A percentile compares a stretch with the other conserved stretches of the same genome.
Evolutionary conservation across 2,329 filamentous ascomycete species (phyloP).

Genomic region (Cladophialophora bantiana): DNA sequence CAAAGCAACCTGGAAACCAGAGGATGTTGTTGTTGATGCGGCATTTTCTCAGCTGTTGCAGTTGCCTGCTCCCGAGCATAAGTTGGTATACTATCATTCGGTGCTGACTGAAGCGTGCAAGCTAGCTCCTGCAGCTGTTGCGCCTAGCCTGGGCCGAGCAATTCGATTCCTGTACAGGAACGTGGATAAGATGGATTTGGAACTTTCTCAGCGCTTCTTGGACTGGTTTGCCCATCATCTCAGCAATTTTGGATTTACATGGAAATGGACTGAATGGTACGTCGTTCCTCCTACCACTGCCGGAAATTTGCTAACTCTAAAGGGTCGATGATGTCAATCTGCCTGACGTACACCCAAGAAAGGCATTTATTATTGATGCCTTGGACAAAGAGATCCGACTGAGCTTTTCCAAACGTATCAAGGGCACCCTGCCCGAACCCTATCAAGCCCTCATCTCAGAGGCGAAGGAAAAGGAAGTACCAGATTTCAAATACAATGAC

Average conservation of each 20-base stretch:
- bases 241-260: constrained; percentile 98
- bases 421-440: constrained; percentile 84
- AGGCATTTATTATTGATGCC: constrained; percentile 89
- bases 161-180: constrained; percentile 91
- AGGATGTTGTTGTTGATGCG: constrained; percentile 96
- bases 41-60: constrained; percentile 95
- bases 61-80: constrained; percentile 85
- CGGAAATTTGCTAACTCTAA: constrained; percentile 15
- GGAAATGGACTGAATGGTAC: constrained; percentile 98
- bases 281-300: constrained; percentile 39
- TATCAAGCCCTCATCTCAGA: constrained; percentile 83
- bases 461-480: constrained; percentile 93
- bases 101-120: constrained; percentile 95
- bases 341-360: constrained; percentile 79
- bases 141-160: constrained; percentile 88
- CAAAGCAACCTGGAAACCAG: constrained; percentile 89
- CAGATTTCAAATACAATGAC: constrained; percentile 87
- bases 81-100: constrained; percentile 95
- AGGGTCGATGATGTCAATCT: constrained; percentile 82
- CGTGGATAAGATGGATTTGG: constrained; percentile 81
- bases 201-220: constrained; percentile 84
- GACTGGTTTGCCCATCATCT: constrained; percentile 99
- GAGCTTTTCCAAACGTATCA: constrained; percentile 94
- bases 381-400: constrained; percentile 96
- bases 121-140: constrained; percentile 93